Base-by-base conservation (phyloP, 2,329 filamentous ascomycete species). In the Hypomyces rosellus region DNA sequence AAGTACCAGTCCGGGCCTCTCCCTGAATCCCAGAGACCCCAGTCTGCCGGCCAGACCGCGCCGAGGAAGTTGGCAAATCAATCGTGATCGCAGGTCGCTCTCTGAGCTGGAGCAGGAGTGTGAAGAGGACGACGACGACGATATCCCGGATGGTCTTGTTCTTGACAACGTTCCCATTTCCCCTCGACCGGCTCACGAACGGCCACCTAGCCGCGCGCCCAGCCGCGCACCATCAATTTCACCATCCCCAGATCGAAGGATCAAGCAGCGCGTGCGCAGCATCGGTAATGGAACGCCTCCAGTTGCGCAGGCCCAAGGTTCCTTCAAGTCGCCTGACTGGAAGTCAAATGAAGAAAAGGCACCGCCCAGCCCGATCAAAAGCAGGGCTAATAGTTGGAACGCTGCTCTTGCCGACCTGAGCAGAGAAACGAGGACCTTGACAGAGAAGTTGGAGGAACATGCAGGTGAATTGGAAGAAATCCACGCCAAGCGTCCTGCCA, bases 121-220 rank as follows among this genome's bases (percentile, higher is more conserved):
- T 54, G 83, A 89, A 54, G 82, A 85, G 46, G 86, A 91, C 57
- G 85, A 90, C 48, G 84, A 81, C 47, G 85, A 84, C 48, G 86
- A 90, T 61, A 84, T 93, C 30, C 88, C 88, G 0, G 87, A 91
- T 22, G 87, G 88, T 48, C 78, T 88, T 20, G 77, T 90, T 47
- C 78, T 93, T 43, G 87, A 89, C 69, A 93, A 93, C 56, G 84
- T 93, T 2, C 88, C 88, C 5, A 81, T 93, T 42, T 91, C 88
- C 0, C 88, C 88, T n/a, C 75, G 82, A 2, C 82, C 81, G 2
- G 71, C 72, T 1, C 71, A 71, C 20, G 80, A 84, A 54, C 74
- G 82, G 14, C 68, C 76, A 0, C 71, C 71, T 6, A 84, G 78
- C 61, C 70, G 73, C 37, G 71, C 78, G 1, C 63, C 73, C 3